Percentiles rank a stretch among this genome's conserved stretches.
Conservation (phyloP, 2,329 filamentous ascomycete species). For the Ceratocystis colombiana region DNA sequence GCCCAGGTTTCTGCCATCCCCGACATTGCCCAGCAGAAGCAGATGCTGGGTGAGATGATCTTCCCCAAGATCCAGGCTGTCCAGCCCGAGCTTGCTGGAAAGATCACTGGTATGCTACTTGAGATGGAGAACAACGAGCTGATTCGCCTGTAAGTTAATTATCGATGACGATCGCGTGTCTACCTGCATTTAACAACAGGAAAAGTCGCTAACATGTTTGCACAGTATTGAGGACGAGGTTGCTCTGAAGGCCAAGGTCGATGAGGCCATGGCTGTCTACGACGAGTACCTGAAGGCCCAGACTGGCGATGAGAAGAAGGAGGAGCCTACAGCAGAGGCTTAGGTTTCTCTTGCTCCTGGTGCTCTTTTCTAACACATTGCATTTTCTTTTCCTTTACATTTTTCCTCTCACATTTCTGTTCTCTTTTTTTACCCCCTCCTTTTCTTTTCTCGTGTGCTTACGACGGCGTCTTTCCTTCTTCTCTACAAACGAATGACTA, state of each 20-base stretch:
- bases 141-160: slow-evolving; percentile 74
- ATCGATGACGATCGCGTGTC: not conserved
- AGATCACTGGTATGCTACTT: slow-evolving; percentile 98
- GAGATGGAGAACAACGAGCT: slow-evolving; percentile 98
- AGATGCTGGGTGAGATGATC: slow-evolving; percentile 92
- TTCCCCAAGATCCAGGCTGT: slow-evolving; percentile 97
- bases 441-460: slow-evolving; percentile 18
- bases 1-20: slow-evolving; percentile 50
- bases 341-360: slow-evolving; percentile 29
- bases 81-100: slow-evolving; percentile 91
- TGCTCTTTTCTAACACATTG: slow-evolving; percentile 27
- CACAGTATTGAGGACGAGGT: slow-evolving; percentile 78
- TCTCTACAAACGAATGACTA: slow-evolving; percentile 18
- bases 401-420: slow-evolving; percentile 10
- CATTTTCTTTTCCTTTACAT: slow-evolving; percentile 15
- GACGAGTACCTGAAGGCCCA: slow-evolving; percentile 97
- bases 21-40: slow-evolving; percentile 77
- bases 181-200: slow-evolving; percentile 24
- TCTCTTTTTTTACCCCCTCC: slow-evolving; percentile 2
- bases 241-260: slow-evolving; percentile 88
- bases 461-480: slow-evolving; percentile 16
- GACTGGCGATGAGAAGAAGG: slow-evolving; percentile 42
- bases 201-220: slow-evolving; percentile 25
- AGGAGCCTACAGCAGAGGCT: slow-evolving; percentile 38
- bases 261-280: slow-evolving; percentile 93